Conservation (phyloP, 2,329 filamentous ascomycete genomes). For the Epichloe sylvatica region DNA sequence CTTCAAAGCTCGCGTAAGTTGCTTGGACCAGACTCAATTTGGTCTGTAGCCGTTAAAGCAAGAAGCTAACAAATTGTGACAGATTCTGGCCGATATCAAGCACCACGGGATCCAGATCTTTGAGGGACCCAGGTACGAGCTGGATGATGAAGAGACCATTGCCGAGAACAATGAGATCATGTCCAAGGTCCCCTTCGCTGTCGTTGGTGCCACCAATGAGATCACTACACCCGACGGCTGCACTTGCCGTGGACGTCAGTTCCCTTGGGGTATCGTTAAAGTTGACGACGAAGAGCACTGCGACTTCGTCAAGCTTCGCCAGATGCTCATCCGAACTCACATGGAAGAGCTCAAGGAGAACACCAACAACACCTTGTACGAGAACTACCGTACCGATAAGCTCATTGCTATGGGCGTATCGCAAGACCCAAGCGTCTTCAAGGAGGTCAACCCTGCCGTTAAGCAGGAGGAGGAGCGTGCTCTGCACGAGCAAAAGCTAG, state of each 20-base stretch:
- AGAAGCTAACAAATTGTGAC: constrained; percentile 7
- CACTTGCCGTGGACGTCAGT: constrained; percentile 88
- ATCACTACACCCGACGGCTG: constrained; percentile 83
- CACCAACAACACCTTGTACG: constrained; percentile 97
- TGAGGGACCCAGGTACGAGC: constrained; percentile 93
- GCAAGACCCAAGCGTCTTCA: constrained; percentile 98
- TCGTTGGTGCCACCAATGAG: constrained; percentile 93
- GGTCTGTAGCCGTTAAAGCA: neutral
- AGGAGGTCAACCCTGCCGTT: constrained; percentile 99
- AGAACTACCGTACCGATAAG: constrained; percentile 99
- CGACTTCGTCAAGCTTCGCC: constrained; percentile 98
- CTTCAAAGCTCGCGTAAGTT: constrained; percentile 90
- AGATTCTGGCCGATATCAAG: constrained; percentile 96
- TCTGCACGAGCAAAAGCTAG: constrained; percentile 97
- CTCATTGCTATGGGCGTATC: constrained; percentile 96
- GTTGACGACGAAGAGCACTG: constrained; percentile 99
- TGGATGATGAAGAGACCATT: constrained; percentile 98
- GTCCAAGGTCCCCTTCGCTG: constrained; percentile 98
- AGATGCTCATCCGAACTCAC: constrained; percentile 99
- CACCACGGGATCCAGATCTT: constrained; percentile 98
- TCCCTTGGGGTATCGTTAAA: constrained; percentile 97
- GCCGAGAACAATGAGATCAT: constrained; percentile 99
- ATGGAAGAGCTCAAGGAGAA: constrained; percentile 99
- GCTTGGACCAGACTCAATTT: too few species aligned
- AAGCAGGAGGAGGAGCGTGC: constrained; percentile 99